Conservation (phyloP, 495 filamentous ascomycete genomes). For the Filosporella fistucella region DNA sequence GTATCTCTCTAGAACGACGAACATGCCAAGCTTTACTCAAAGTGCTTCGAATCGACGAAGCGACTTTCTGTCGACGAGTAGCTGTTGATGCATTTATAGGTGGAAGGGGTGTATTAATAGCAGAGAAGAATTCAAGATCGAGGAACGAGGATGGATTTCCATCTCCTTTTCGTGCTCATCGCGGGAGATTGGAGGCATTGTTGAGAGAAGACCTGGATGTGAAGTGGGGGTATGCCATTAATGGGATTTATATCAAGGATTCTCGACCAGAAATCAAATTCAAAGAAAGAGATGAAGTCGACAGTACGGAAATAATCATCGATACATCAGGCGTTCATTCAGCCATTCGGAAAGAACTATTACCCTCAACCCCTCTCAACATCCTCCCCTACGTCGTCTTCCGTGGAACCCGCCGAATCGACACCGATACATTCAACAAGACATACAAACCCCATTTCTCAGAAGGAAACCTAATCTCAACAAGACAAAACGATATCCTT, state of each 20-base stretch:
- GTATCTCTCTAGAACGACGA: conserved; percentile 30
- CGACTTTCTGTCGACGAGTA: conserved; percentile 20
- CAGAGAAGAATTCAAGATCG: neutral
- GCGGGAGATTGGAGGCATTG: conserved; percentile 16
- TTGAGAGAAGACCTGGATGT: conserved; percentile 31
- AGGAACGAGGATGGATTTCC: neutral
- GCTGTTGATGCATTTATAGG: conserved; percentile 23
- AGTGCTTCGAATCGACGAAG: conserved; percentile 27
- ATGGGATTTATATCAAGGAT: conserved; percentile 18
- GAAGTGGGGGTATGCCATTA: conserved; percentile 24
- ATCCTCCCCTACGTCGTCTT: conserved; percentile 36
- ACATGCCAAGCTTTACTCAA: conserved; percentile 31
- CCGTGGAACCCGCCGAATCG: conserved; percentile 31
- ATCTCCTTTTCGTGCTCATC: neutral
- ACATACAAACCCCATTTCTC: neutral
- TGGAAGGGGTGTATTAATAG: neutral
- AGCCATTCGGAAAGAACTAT: conserved; percentile 22
- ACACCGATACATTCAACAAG: conserved; percentile 15
- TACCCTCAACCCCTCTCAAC: conserved; percentile 20
- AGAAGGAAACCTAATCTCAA: neutral
- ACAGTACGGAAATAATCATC: conserved; percentile 24
- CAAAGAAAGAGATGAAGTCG: conserved; percentile 5
- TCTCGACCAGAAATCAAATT: neutral
- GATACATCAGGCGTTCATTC: conserved; percentile 37
- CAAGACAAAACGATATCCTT: conserved; percentile 9